Evolutionary conservation across 2,329 filamentous ascomycete species (phyloP), one percentile per base, ranked within the genome.

Genomic region (Leptographium galeiforme): DNA sequence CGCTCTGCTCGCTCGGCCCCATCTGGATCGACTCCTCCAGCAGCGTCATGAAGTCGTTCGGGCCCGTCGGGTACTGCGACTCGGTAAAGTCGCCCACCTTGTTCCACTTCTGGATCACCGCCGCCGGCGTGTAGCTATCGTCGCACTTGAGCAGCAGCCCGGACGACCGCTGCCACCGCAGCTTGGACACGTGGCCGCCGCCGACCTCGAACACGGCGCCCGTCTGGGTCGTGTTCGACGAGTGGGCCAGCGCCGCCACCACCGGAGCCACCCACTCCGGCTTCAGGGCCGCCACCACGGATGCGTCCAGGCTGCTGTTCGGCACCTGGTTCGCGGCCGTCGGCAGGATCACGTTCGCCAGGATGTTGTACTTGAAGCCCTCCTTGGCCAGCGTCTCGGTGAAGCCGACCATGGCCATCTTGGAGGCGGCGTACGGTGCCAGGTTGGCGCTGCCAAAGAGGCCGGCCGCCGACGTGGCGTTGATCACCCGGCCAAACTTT

Each of bases 351-450:
- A 88, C 88, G 70, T 98, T 98, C 75, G 78, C 82, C 63, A 95
- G 72, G 62, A 98, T 97, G 78, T 97, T 97, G 76, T 98, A 98
- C 73, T 97, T 97, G 66, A 81, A 76, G 60, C 93, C 93, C 75
- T 98, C 93, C 77, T 97, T 97, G 56, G 93, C 93, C 58, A 98
- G 78, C 5, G 93, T 96, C 77, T 98, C 91, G 41, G 90, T 96
- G 75, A 97, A 97, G 61, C 91, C 93, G 57, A 98, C 89, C 74
- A 95, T 83, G 59, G 87, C 87, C 59, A 97, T 78, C 76, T 97
- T 98, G 65, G 93, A 93, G 57, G 93, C 90, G 50, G 91, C 95
- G 73, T 98, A 98, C 73, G 96, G 97, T 68, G 84, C 81, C 74
- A 97, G 91, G 60, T 91, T 93, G 65, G 96, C 97, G 72, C 82